phyloP scores from a whole-genome alignment of 345 rosid genomes.

The Hibiscus mutabilis region DNA sequence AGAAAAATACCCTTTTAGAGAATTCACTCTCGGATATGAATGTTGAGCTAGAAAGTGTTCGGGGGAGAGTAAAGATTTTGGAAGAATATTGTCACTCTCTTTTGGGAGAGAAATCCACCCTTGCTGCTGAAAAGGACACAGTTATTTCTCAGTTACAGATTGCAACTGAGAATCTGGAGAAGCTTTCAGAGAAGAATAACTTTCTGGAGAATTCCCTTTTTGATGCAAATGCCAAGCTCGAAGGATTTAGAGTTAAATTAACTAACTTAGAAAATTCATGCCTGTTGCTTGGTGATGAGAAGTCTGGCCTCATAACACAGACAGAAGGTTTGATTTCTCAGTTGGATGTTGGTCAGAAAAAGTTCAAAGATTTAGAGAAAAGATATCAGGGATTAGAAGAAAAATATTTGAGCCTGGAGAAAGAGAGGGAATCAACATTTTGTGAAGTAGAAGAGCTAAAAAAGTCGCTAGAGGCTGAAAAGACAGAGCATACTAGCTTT shows the following conservation, averaged over 20 bases:
- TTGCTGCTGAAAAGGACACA: constrained; percentile 52
- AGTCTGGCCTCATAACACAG: constrained; percentile 39
- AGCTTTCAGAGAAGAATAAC: constrained; percentile 54
- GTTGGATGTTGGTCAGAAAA: constrained; percentile 41
- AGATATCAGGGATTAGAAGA: constrained; percentile 40
- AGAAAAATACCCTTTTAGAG: constrained; percentile 72
- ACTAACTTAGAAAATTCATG: constrained; percentile 61
- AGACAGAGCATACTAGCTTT: constrained; percentile 44
- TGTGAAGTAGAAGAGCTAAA: constrained; percentile 45
- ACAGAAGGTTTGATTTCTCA: constrained; percentile 48
- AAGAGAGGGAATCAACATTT: constrained; percentile 49
- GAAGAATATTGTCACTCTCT: constrained; percentile 62
- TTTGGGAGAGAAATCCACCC: constrained; percentile 52
- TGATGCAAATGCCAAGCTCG: constrained; percentile 71
- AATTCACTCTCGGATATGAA: constrained; percentile 84
- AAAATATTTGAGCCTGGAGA: constrained; percentile 37
- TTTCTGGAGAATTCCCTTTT: constrained; percentile 63
- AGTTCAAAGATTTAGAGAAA: constrained; percentile 48
- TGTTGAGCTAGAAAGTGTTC: constrained; percentile 65
- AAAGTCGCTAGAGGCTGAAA: constrained; percentile 40
- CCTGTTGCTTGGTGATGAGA: constrained; percentile 51
- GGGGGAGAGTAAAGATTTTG: constrained; percentile 51
- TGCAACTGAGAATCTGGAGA: constrained; percentile 43
- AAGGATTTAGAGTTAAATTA: constrained; percentile 41
- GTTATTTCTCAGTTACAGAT: constrained; percentile 52